Percentiles rank a stretch among this genome's conserved stretches.
Conservation (phyloP, 352 stramenopile species). For the Phytophthora nicotianae region DNA sequence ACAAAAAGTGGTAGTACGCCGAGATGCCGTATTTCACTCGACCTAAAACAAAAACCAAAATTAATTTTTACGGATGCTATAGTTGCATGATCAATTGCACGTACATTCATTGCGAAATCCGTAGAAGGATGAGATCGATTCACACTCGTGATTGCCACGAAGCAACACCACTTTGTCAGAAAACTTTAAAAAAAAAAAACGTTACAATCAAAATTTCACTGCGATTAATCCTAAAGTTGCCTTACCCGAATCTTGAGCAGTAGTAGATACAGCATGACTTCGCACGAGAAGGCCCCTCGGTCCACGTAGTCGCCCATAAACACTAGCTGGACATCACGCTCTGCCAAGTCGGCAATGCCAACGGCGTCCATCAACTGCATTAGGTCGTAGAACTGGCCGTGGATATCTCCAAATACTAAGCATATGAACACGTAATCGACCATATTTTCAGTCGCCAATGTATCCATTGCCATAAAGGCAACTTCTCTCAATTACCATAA, state of each 20-base stretch:
- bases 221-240: neutral
- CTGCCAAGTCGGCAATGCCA: constrained; percentile 38
- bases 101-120: constrained; percentile 83
- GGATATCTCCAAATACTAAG: constrained; percentile 80
- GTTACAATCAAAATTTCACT: neutral
- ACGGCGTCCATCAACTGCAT: constrained; percentile 65
- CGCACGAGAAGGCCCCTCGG: constrained; percentile 78
- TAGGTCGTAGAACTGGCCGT: constrained; percentile 84
- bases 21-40: constrained; percentile 82
- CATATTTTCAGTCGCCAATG: constrained; percentile 3
- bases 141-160: constrained; percentile 84
- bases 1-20: constrained; percentile 82
- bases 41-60: constrained; percentile 31
- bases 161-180: constrained; percentile 66
- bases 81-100: neutral
- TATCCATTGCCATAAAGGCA: constrained; percentile 15
- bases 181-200: constrained; percentile 37
- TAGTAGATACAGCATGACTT: constrained; percentile 83
- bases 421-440: constrained; percentile 16
- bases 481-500: constrained; percentile 31
- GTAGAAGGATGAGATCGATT: constrained; percentile 88
- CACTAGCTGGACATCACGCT: constrained; percentile 59
- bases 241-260: constrained; percentile 64
- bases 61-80: neutral
- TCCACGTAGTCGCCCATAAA: constrained; percentile 87